Conservation (phyloP, 164 flowering plant species). For the Magnolia officinalis region DNA sequence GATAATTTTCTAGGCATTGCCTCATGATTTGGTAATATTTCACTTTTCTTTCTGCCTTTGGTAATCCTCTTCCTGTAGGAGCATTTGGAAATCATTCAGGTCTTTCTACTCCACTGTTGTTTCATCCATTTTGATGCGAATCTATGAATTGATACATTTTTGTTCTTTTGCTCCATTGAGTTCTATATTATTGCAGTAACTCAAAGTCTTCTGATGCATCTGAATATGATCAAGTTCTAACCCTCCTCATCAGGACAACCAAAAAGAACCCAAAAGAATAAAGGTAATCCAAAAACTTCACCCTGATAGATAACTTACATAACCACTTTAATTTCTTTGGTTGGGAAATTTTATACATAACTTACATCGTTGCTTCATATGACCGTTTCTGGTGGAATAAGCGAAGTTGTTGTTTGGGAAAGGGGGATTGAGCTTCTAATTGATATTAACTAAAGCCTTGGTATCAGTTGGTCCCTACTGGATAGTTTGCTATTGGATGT, state of each 20-base stretch:
- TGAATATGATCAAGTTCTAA: neutral
- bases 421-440: too few relatives aligned
- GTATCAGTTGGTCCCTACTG: too few relatives aligned
- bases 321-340: too few relatives aligned
- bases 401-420: too few relatives aligned
- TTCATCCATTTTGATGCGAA: neutral
- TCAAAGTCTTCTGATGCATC: neutral
- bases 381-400: too few relatives aligned
- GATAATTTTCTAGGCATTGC: too few relatives aligned
- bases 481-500: too few relatives aligned
- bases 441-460: too few relatives aligned
- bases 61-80: constrained; percentile 59
- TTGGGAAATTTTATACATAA: too few relatives aligned
- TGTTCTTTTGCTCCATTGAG: neutral
- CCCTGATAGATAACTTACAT: too few relatives aligned
- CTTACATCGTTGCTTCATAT: too few relatives aligned
- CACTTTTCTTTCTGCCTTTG: constrained; percentile 50
- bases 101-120: constrained; percentile 8
- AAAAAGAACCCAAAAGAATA: constrained; percentile 43
- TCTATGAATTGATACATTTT: neutral
- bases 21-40: too few relatives aligned
- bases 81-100: constrained; percentile 32
- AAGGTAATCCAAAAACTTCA: constrained; percentile 41
- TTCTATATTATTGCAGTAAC: neutral
- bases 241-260: constrained; percentile 9